Evolutionary conservation across 371 early-diverging fungal species (phyloP).

Genomic region (Mucor saturninus): DNA sequence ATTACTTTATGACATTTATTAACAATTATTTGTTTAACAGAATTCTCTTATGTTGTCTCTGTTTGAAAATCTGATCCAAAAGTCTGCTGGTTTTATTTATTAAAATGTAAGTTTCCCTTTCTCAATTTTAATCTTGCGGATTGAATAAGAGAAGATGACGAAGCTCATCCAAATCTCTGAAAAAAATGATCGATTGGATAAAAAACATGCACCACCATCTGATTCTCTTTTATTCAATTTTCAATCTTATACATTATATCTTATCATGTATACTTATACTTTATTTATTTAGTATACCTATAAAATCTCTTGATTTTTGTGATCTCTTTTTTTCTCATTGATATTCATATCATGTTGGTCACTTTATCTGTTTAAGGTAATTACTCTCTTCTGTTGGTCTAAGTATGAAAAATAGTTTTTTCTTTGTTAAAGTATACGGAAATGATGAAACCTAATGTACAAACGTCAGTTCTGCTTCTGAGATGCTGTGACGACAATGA

Average conservation of each 20-base stretch:
- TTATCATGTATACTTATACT: not conserved
- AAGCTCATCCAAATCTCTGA: conserved; percentile 35
- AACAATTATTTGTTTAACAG: not conserved
- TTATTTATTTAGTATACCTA: not conserved
- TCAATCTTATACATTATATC: not conserved
- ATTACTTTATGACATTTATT: not conserved
- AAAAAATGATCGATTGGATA: conserved; percentile 36
- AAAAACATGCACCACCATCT: conserved; percentile 56
- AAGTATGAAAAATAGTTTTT: not conserved
- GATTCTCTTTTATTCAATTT: conserved; percentile 31
- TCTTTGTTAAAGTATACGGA: conserved; percentile 19
- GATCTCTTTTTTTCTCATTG: not conserved
- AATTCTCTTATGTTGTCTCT: not conserved
- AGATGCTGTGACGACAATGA: conserved; percentile 38
- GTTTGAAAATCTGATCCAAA: not conserved
- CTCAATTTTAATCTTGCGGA: not conserved
- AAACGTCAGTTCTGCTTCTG: conserved; percentile 57
- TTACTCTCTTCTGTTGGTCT: not conserved
- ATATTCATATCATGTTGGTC: not conserved
- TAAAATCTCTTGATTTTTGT: conserved; percentile 4
- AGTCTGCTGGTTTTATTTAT: conserved; percentile 14
- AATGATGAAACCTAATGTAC: conserved; percentile 35
- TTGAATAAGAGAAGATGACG: conserved; percentile 31
- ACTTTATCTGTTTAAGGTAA: conserved; percentile 6
- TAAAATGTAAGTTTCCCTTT: conserved; percentile 22